A percentile compares a stretch with the other conserved stretches of the same genome.
phyloP scores from a whole-genome alignment of 2,329 filamentous ascomycete species.

The Exserohilum turcica region DNA sequence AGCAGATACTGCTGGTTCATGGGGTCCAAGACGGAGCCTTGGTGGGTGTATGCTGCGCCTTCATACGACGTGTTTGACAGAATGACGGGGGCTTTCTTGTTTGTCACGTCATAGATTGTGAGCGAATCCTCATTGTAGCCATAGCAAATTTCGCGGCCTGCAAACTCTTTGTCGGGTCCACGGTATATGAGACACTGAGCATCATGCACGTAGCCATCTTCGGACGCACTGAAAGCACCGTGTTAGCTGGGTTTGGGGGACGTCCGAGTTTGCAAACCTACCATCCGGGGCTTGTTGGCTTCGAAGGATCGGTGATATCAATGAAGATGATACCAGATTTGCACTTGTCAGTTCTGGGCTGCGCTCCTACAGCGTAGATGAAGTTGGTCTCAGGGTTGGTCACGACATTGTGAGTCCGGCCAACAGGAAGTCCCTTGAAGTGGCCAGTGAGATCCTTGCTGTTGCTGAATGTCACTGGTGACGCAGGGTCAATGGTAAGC shows the following conservation, averaged over 20 bases:
- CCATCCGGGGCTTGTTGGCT: slow-evolving; percentile 59
- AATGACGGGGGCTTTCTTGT: slow-evolving; percentile 54
- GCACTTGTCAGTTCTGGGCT: slow-evolving; percentile 49
- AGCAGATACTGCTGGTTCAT: slow-evolving; percentile 44
- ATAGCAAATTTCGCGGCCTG: slow-evolving; percentile 61
- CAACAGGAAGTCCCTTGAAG: slow-evolving; percentile 43
- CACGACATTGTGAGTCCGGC: slow-evolving; percentile 48
- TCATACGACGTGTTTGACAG: slow-evolving; percentile 62
- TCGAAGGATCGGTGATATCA: slow-evolving; percentile 60
- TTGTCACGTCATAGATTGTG: slow-evolving; percentile 59
- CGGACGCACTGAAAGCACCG: slow-evolving; percentile 46
- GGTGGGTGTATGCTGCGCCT: slow-evolving; percentile 65
- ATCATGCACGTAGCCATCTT: slow-evolving; percentile 66
- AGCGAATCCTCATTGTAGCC: slow-evolving; percentile 62
- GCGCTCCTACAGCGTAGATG: slow-evolving; percentile 47
- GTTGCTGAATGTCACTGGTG: slow-evolving; percentile 44
- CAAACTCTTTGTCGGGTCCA: slow-evolving; percentile 57
- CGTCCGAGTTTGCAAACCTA: slow-evolving; percentile 4
- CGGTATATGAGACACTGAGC: slow-evolving; percentile 64
- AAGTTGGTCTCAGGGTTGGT: slow-evolving; percentile 46
- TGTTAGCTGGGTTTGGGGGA: not conserved
- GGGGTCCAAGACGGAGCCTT: slow-evolving; percentile 58
- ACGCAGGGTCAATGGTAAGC: slow-evolving; percentile 40
- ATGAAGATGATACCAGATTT: slow-evolving; percentile 64
- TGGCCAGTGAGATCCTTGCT: slow-evolving; percentile 41